Evolutionary conservation across 768 basidiomycete genomes (phyloP), one percentile per base, ranked within the genome.

Genomic region (Cyclocybe aegerita): DNA sequence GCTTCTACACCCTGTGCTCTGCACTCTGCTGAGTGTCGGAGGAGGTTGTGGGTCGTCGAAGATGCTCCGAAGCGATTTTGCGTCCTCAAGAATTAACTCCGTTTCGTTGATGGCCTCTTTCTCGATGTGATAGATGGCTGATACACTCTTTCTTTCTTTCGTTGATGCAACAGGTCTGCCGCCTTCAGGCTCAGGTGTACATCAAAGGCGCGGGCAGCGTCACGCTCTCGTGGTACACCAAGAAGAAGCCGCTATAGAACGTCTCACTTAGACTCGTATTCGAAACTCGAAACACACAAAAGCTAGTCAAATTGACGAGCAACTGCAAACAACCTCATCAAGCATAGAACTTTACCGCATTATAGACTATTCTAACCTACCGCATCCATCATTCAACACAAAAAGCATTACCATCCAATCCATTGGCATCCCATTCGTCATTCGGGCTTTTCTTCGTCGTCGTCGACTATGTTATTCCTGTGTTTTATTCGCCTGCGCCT

Each of bases 121-220:
- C 17, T 48, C 46, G 46, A 30, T 11, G 23, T 23, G 23, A 23
- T 9, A 3, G 10, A 23, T 8, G 15, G 40, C 39, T 38, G 34
- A 49, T 40, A 29, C 40, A 40, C 11, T 41, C 9, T 48, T 12
- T 38, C 30, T 36, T 34, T 50, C 11, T 34, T 12, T 51, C 29
- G 16, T 50, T 49, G 38, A 41, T 48, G 43, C 39, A 35, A 23
- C 43, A 72, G 70, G 70, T 71, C n/a, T 72, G 71, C 52, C 63
- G 70, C 43, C 46, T 73, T 41, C 70, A 72, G 50, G 71, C 69
- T 2, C 65, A 70, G 37, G 70, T 75, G 29, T 45, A 55, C 49
- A 72, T 75, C 52, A 69, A 66, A 37, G 73, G 73, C 30, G 73
- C 69, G 4, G 73, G 71, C 23, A 73, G 69, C 39, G 72, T 72